Evolutionary conservation across 331 rosid genomes (phyloP).

Genomic region (Quercus tomentella): DNA sequence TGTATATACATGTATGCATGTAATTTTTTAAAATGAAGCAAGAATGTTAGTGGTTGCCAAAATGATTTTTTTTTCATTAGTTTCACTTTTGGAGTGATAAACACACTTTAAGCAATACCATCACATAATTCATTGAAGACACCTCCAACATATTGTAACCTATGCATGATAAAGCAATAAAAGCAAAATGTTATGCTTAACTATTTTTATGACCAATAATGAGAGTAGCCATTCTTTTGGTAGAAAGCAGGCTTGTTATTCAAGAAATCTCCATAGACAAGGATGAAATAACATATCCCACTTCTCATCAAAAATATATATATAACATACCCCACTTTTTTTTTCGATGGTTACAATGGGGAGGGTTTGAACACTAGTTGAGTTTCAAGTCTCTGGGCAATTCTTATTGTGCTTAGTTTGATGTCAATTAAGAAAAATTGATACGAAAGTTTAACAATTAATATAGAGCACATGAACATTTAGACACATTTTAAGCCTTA

Average conservation of each 20-base stretch:
- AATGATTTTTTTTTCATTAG: background rate
- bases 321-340: too few relatives aligned
- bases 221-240: background rate
- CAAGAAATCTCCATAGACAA: background rate
- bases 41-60: background rate
- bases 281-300: background rate
- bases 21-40: background rate
- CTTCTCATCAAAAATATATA: too few relatives aligned
- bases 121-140: background rate
- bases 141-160: background rate
- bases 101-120: background rate
- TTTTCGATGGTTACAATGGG: too few relatives aligned
- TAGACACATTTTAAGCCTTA: slow-evolving; percentile 5
- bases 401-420: background rate
- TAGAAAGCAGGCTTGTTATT: background rate
- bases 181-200: background rate
- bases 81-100: background rate
- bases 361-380: too few relatives aligned
- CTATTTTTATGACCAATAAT: background rate
- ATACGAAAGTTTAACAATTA: background rate
- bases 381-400: background rate
- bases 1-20: background rate
- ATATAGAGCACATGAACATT: background rate
- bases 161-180: background rate
- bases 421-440: background rate